Conservation (phyloP, 192 early-diverging fungal species). For the Entomortierella beljakovae region DNA sequence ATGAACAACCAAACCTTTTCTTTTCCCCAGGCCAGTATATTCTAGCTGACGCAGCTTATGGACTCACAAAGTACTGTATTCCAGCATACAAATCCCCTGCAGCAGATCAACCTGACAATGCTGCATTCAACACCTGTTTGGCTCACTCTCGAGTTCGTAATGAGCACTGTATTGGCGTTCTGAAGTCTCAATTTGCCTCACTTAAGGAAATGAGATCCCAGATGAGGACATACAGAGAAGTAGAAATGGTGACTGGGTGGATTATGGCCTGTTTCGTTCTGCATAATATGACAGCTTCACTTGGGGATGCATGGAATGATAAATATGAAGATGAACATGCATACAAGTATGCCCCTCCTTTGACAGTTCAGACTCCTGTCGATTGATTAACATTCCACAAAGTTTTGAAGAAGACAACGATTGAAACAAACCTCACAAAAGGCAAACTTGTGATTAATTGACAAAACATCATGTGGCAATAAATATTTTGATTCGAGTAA, state of each 20-base stretch:
- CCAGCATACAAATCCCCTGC: constrained; percentile 11
- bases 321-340: background rate
- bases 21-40: constrained; percentile 13
- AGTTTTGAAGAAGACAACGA: background rate
- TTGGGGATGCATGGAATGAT: constrained; percentile 13
- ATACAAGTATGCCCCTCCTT: background rate
- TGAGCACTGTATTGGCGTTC: constrained; percentile 28
- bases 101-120: background rate
- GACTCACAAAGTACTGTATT: background rate
- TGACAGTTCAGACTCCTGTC: background rate
- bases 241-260: constrained; percentile 1
- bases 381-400: background rate
- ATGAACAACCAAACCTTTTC: background rate
- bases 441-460: too few relatives aligned
- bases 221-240: background rate
- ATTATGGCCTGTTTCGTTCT: constrained; percentile 28
- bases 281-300: constrained; percentile 11
- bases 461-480: too few relatives aligned
- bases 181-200: constrained; percentile 12
- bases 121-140: constrained; percentile 16
- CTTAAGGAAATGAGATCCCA: constrained; percentile 32
- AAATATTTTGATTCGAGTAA: too few relatives aligned
- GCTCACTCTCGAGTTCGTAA: constrained; percentile 16
- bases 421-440: background rate
- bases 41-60: constrained; percentile 17